These are phyloP conservation scores for Ochromonas danica DNA, from an alignment of 108 stramenopile genomes.

Conservation along the genomic window DNA sequence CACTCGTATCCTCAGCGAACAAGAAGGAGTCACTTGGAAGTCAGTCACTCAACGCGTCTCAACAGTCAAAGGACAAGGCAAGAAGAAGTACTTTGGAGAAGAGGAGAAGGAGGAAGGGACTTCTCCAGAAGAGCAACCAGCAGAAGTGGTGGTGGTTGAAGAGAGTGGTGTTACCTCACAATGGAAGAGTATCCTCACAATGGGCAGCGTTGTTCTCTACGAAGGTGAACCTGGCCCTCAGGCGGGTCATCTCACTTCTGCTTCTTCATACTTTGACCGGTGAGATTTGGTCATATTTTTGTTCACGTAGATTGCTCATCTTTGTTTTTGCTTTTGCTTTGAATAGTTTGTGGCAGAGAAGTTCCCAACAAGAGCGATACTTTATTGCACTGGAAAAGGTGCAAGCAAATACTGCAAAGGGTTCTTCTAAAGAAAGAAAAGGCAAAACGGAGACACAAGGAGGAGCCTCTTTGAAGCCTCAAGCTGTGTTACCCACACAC, in stretches of 20 bases:
- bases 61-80: not conserved
- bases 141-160: no score
- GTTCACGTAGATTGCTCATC: not conserved
- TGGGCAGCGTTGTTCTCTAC: not conserved
- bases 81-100: not conserved
- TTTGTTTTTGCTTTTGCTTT: not conserved
- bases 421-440: not conserved
- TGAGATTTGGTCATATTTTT: not conserved
- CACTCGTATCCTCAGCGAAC: not conserved
- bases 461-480: no score
- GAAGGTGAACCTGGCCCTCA: constrained; percentile 1
- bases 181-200: not conserved
- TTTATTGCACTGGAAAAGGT: not conserved
- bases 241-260: not conserved
- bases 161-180: not conserved
- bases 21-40: not conserved
- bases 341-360: not conserved
- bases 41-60: not conserved
- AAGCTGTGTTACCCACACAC: no score
- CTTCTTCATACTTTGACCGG: constrained; percentile 34
- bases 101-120: not conserved
- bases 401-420: not conserved
- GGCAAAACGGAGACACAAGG: not conserved
- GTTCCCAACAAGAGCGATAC: not conserved
- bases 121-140: not conserved